These are phyloP conservation scores for Mimosa pudica DNA, from an alignment of 306 rosid species.

Conservation along the genomic window DNA sequence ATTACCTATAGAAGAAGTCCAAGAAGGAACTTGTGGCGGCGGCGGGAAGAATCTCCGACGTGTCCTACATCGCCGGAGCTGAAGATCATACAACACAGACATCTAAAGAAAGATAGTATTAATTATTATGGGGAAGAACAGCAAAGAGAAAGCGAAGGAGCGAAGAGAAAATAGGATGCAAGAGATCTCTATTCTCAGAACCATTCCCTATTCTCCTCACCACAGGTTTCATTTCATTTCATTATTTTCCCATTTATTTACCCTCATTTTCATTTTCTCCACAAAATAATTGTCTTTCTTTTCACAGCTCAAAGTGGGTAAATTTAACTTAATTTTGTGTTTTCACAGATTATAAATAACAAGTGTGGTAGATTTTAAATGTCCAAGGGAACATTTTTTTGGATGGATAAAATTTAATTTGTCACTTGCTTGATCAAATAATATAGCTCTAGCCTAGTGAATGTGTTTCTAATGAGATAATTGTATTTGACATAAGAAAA, in stretches of 20 bases:
- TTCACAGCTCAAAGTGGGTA: not conserved
- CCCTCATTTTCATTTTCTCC: not conserved
- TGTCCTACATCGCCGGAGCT: not conserved
- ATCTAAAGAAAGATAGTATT: not conserved
- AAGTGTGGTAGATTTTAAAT: too few relatives aligned
- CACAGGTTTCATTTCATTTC: constrained; percentile 52
- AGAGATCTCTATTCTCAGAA: constrained; percentile 77
- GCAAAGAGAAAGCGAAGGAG: constrained; percentile 69
- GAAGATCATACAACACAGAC: not conserved
- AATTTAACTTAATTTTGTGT: too few relatives aligned
- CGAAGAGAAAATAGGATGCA: constrained; percentile 77
- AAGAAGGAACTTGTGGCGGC: not conserved
- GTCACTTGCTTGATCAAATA: not conserved
- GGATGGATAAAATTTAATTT: not conserved
- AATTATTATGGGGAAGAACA: constrained; percentile 47
- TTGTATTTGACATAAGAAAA: not conserved
- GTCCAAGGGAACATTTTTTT: not conserved
- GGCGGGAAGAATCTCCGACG: not conserved
- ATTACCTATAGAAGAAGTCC: not conserved
- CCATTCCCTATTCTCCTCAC: constrained; percentile 93
- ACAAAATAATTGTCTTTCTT: not conserved
- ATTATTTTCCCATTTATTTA: not conserved
- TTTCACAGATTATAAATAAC: too few relatives aligned
- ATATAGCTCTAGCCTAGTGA: not conserved
- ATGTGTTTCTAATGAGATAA: not conserved